Conservation (phyloP, 352 stramenopile species). For the Globisporangium echinulatum region DNA sequence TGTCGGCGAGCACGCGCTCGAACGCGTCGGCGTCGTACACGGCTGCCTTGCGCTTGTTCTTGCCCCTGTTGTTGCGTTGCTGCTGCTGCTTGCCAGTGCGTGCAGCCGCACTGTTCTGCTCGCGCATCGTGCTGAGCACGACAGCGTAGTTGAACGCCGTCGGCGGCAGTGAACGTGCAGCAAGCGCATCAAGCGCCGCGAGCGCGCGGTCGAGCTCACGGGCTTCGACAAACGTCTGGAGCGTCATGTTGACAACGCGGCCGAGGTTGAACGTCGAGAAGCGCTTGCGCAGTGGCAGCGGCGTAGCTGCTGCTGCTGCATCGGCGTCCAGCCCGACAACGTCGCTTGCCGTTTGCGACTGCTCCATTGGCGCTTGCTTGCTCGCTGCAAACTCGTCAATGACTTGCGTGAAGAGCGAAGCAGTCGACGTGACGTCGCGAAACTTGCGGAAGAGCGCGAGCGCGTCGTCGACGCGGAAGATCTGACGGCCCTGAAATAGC, state of each 20-base stretch:
- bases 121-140: constrained; percentile 45
- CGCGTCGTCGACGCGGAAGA: constrained; percentile 39
- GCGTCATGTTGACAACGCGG: constrained; percentile 35
- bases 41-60: neutral
- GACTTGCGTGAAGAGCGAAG: constrained; percentile 39
- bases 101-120: constrained; percentile 16
- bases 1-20: constrained; percentile 32
- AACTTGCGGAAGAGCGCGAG: constrained; percentile 44
- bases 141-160: constrained; percentile 36
- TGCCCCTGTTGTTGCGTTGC: constrained; percentile 10
- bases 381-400: constrained; percentile 28
- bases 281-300: constrained; percentile 4
- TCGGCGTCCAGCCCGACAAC: neutral
- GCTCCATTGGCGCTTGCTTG: constrained; percentile 10
- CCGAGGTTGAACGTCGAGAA: constrained; percentile 41
- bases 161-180: constrained; percentile 22
- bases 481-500: constrained; percentile 37
- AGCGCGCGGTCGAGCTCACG: constrained; percentile 29
- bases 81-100: constrained; percentile 12
- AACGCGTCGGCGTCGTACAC: constrained; percentile 34
- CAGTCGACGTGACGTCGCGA: constrained; percentile 28
- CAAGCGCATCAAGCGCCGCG: constrained; percentile 24
- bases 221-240: constrained; percentile 45
- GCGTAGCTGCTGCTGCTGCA: constrained; percentile 1
- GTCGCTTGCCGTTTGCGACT: constrained; percentile 2